Evolutionary conservation across 805 yeast species (phyloP).

Genomic region (Naumovozyma dairenensis): DNA sequence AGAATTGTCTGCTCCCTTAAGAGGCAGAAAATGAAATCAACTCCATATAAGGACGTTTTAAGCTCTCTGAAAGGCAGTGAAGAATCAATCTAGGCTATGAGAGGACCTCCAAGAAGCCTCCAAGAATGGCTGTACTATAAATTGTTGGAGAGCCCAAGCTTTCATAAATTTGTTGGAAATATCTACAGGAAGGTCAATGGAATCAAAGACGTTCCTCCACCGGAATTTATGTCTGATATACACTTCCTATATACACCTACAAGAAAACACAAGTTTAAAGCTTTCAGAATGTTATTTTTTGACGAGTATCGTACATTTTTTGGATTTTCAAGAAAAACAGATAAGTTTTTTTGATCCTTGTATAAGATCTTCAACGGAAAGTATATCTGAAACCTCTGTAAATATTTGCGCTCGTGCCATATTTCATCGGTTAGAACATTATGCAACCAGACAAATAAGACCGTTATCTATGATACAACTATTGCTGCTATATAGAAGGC

Average conservation of each 20-base stretch:
- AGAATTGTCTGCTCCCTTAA: too few relatives aligned
- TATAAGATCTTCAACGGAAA: too few relatives aligned
- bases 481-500: too few relatives aligned
- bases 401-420: too few relatives aligned
- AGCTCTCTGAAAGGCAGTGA: too few relatives aligned
- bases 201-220: conserved; percentile 35
- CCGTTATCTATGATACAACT: too few relatives aligned
- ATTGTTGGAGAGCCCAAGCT: conserved; percentile 48
- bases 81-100: too few relatives aligned
- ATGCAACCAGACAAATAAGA: too few relatives aligned
- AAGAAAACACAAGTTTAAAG: conserved; percentile 44
- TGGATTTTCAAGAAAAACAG: conserved; percentile 32
- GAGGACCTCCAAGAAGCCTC: conserved; percentile 28
- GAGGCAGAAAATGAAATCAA: too few relatives aligned
- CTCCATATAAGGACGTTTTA: too few relatives aligned
- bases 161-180: conserved; percentile 51
- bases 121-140: conserved; percentile 40
- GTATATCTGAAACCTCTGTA: too few relatives aligned
- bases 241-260: conserved; percentile 40
- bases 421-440: too few relatives aligned
- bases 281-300: conserved; percentile 47
- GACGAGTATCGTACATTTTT: conserved; percentile 51
- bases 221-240: conserved; percentile 12
- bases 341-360: conserved; percentile 10
- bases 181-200: conserved; percentile 59